phyloP scores from a whole-genome alignment of 2,329 filamentous ascomycete genomes.

The Xylaria sp. region DNA sequence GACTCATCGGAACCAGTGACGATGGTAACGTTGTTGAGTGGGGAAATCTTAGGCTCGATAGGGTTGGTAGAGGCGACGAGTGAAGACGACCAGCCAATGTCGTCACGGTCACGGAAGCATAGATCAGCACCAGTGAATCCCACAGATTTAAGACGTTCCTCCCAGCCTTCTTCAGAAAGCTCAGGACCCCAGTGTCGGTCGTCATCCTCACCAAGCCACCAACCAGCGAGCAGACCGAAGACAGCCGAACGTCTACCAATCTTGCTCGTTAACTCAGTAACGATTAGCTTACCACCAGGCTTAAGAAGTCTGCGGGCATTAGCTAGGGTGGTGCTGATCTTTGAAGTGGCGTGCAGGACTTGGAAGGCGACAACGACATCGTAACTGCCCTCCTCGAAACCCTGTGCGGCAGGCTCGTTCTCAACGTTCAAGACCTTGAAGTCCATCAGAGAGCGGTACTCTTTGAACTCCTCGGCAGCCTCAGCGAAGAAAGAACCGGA shows the following conservation, averaged over 20 bases:
- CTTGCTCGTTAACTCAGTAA: constrained; percentile 47
- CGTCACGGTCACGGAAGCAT: constrained; percentile 46
- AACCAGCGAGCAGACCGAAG: constrained; percentile 49
- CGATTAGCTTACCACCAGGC: constrained; percentile 49
- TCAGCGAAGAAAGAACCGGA: constrained; percentile 53
- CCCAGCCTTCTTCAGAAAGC: constrained; percentile 46
- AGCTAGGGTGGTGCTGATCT: constrained; percentile 44
- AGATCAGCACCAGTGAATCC: constrained; percentile 47
- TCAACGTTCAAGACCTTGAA: constrained; percentile 49
- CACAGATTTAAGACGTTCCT: constrained; percentile 43
- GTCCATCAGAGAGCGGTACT: constrained; percentile 46
- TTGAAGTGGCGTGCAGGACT: constrained; percentile 49
- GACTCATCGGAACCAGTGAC: constrained; percentile 41
- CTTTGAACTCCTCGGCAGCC: constrained; percentile 48
- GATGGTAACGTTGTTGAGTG: constrained; percentile 44
- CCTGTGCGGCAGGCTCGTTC: constrained; percentile 44
- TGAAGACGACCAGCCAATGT: constrained; percentile 46
- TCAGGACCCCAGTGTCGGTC: constrained; percentile 46
- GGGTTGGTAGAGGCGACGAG: constrained; percentile 45
- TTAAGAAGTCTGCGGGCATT: constrained; percentile 47
- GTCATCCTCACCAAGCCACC: constrained; percentile 50
- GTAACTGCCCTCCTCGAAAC: constrained; percentile 47
- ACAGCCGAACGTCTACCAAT: constrained; percentile 47
- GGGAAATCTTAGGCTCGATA: constrained; percentile 35
- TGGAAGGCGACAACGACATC: constrained; percentile 50